Conservation (phyloP, 441 rosid species). For the Gossypium davidsonii region DNA sequence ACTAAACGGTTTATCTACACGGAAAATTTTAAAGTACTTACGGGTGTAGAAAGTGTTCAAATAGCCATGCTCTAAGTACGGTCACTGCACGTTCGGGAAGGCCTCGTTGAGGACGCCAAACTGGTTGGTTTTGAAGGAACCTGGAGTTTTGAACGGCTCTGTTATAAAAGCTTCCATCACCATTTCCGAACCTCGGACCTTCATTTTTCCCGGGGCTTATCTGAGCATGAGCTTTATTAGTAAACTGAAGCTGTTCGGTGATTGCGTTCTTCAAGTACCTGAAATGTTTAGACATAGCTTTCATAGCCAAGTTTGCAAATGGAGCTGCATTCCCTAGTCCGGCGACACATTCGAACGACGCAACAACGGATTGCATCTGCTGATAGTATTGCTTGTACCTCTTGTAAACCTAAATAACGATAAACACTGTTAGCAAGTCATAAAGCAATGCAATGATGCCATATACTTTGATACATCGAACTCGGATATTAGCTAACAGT, state of each 20-base stretch:
- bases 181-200: slow-evolving; percentile 34
- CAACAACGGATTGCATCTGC: slow-evolving; percentile 68
- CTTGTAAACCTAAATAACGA: slow-evolving; percentile 46
- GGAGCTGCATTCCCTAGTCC: slow-evolving; percentile 80
- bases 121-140: slow-evolving; percentile 56
- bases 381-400: slow-evolving; percentile 75
- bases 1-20: not conserved
- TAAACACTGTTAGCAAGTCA: not conserved
- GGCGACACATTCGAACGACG: slow-evolving; percentile 71
- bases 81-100: slow-evolving; percentile 82
- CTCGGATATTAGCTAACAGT: not conserved
- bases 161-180: slow-evolving; percentile 31
- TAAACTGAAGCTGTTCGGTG: slow-evolving; percentile 61
- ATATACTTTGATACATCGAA: too few relatives aligned
- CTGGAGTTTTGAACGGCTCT: slow-evolving; percentile 40
- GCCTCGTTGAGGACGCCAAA: slow-evolving; percentile 86
- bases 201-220: slow-evolving; percentile 37
- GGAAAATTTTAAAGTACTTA: slow-evolving; percentile 32
- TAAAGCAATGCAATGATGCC: not conserved
- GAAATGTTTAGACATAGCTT: slow-evolving; percentile 73
- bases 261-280: slow-evolving; percentile 63
- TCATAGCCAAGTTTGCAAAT: slow-evolving; percentile 54
- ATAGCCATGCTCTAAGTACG: slow-evolving; percentile 81
- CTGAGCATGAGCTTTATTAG: slow-evolving; percentile 28
- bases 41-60: slow-evolving; percentile 91